Evolutionary conservation across 805 yeast species (phyloP).

Genomic region (Teunomyces kruisii): DNA sequence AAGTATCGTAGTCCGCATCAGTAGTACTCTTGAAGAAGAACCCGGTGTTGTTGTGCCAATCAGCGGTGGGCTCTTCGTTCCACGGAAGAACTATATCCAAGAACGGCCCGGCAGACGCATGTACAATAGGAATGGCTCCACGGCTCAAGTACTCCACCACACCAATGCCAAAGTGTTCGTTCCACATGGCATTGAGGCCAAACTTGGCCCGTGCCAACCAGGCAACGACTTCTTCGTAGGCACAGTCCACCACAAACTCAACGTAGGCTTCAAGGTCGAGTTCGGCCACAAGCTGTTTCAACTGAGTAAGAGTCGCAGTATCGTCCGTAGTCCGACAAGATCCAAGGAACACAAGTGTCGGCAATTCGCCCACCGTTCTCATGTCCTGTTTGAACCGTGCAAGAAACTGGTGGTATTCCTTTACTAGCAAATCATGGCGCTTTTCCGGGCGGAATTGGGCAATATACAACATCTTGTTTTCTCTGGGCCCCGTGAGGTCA

Average conservation of each 20-base stretch:
- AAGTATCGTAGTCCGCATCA: constrained; percentile 65
- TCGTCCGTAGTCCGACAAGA: constrained; percentile 76
- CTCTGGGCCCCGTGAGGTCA: constrained; percentile 20
- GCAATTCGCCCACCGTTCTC: constrained; percentile 25
- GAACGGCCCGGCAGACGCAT: constrained; percentile 94
- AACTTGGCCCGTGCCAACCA: constrained; percentile 57
- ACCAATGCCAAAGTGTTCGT: constrained; percentile 97
- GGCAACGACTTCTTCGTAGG: constrained; percentile 59
- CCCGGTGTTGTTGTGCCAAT: constrained; percentile 57
- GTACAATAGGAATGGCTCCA: constrained; percentile 86
- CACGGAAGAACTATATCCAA: constrained; percentile 67
- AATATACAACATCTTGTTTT: constrained; percentile 52
- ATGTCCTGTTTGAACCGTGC: constrained; percentile 16
- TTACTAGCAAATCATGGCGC: constrained; percentile 71
- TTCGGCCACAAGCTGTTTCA: constrained; percentile 43
- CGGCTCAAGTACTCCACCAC: constrained; percentile 89
- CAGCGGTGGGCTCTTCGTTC: constrained; percentile 5
- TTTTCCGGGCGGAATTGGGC: constrained; percentile 97
- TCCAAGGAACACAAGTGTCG: constrained; percentile 75
- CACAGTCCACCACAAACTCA: constrained; percentile 70
- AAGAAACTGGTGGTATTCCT: constrained; percentile 60
- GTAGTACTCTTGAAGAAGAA: constrained; percentile 68
- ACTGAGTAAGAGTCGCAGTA: constrained; percentile 50
- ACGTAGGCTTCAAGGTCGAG: constrained; percentile 31
- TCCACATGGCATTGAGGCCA: constrained; percentile 98